Base-by-base conservation (phyloP, 805 yeast genomes). In the Lachancea meyersii region DNA sequence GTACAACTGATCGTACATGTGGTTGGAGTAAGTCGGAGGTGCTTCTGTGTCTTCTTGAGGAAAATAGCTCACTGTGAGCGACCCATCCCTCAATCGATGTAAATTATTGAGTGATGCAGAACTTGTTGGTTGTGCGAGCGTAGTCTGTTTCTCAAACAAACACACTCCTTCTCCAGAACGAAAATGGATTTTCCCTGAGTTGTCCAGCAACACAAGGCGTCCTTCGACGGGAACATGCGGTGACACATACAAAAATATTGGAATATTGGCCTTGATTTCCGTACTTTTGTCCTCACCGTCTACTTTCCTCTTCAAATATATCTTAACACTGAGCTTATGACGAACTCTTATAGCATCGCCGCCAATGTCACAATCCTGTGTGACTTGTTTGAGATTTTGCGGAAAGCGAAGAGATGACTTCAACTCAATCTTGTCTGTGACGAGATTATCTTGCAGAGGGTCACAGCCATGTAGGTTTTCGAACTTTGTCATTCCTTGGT, bases 181-280 rank as follows among this genome's bases (percentile, higher is more conserved):
- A 52, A 69, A 69, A 50, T 69, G 73, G n/a, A 67, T 61, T 48
- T 61, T 63, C 2, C 71, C 71, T 20, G 58, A 53, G 37, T 64
- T 61, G 46, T 69, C 73, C 38, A 67, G 51, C 11, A 67, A 47
- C 7, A 68, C 67, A 35, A 53, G 54, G 20, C 72, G 53, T 9
- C 72, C 72, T 20, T 60, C 50, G 47, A 88, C 73, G 1, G 82
- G 72, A 5, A 86, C 82, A 52, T 82, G 81, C 2, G 97, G 96
- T 16, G 80, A 73, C 13, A 86, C 76, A 61, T 77, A 84, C 17
- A 85, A 58, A 24, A 71, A 72, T 4, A 89, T 72, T 0, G 97
- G 97, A 38, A 91, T 65, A 4, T 91, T 81, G 0, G 96, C 96
- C 21, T 95, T 71, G 41, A 91, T 70, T 62, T 89, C 97, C 8